Conservation (phyloP, 345 rosid genomes). For the Salix brachista region DNA sequence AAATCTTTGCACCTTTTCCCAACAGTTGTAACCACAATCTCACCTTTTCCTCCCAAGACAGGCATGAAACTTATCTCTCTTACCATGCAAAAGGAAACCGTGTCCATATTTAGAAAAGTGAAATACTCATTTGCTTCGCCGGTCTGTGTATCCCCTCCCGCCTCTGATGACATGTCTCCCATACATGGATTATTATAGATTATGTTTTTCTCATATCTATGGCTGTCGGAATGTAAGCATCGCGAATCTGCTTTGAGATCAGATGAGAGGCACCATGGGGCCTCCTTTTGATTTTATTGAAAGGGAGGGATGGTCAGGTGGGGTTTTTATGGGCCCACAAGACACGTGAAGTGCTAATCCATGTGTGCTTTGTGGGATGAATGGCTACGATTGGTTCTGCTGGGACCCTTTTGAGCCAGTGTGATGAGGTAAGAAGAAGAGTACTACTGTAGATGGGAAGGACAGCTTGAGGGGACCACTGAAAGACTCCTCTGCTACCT, state of each 20-base stretch:
- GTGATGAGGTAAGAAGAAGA: slow-evolving; percentile 9
- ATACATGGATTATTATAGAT: slow-evolving; percentile 27
- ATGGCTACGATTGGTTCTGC: slow-evolving; percentile 20
- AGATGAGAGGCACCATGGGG: slow-evolving; percentile 42
- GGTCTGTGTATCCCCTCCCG: slow-evolving; percentile 32
- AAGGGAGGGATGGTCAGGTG: slow-evolving; percentile 25
- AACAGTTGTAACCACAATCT: slow-evolving; percentile 74
- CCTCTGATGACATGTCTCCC: slow-evolving; percentile 28
- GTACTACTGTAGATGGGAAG: slow-evolving; percentile 25
- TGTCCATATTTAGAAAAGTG: slow-evolving; percentile 26
- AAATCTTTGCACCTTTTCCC: slow-evolving; percentile 67
- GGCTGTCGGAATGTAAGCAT: slow-evolving; percentile 41
- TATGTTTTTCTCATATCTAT: slow-evolving; percentile 26
- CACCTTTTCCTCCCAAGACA: slow-evolving; percentile 46
- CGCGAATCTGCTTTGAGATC: slow-evolving; percentile 44
- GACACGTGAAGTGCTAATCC: slow-evolving; percentile 36
- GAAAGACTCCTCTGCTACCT: slow-evolving; percentile 29
- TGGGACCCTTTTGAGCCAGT: slow-evolving; percentile 41
- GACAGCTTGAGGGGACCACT: slow-evolving; percentile 30
- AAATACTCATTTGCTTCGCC: slow-evolving; percentile 1
- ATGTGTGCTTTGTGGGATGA: slow-evolving; percentile 36
- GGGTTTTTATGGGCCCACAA: slow-evolving; percentile 37
- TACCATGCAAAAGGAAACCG: slow-evolving; percentile 32
- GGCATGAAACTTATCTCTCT: slow-evolving; percentile 32
- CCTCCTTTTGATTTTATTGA: slow-evolving; percentile 33